Evolutionary conservation across 345 rosid species (phyloP).

Genomic region (Cardamine chenopodiifolia): DNA sequence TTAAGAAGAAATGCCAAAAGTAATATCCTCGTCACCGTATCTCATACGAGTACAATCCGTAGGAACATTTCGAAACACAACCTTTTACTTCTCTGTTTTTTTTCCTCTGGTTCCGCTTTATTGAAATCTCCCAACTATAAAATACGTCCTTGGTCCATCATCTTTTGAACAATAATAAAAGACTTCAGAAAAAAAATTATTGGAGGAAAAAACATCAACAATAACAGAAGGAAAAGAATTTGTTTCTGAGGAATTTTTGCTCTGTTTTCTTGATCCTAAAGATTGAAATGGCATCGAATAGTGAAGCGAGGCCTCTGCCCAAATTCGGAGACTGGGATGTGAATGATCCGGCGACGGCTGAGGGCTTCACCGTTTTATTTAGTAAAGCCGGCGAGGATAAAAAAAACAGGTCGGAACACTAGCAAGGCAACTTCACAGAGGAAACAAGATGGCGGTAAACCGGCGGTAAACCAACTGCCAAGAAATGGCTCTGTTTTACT

Average conservation of each 20-base stretch:
- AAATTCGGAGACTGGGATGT: slow-evolving; percentile 56
- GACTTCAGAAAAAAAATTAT: neutral
- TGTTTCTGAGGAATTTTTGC: neutral
- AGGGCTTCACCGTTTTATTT: slow-evolving; percentile 49
- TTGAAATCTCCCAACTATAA: slow-evolving; percentile 28
- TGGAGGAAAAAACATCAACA: neutral
- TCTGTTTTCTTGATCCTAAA: slow-evolving; percentile 27
- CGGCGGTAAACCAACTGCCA: slow-evolving; percentile 33
- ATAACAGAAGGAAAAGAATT: neutral
- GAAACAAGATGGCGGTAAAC: slow-evolving; percentile 35
- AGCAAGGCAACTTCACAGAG: slow-evolving; percentile 37
- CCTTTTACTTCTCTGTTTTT: slow-evolving; percentile 19
- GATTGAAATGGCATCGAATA: slow-evolving; percentile 38
- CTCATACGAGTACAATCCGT: slow-evolving; percentile 38
- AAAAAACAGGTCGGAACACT: slow-evolving; percentile 40
- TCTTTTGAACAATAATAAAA: slow-evolving; percentile 1
- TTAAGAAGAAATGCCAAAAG: slow-evolving; percentile 6
- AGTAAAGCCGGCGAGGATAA: slow-evolving; percentile 51
- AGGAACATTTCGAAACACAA: neutral
- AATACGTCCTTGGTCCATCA: neutral
- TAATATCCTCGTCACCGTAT: slow-evolving; percentile 9
- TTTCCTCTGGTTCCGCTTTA: neutral
- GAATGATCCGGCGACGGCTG: slow-evolving; percentile 50
- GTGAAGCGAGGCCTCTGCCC: slow-evolving; percentile 43
- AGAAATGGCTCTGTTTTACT: slow-evolving; percentile 48